phyloP scores from a whole-genome alignment of 768 basidiomycete genomes.

The Boletus subcaerulescens region DNA sequence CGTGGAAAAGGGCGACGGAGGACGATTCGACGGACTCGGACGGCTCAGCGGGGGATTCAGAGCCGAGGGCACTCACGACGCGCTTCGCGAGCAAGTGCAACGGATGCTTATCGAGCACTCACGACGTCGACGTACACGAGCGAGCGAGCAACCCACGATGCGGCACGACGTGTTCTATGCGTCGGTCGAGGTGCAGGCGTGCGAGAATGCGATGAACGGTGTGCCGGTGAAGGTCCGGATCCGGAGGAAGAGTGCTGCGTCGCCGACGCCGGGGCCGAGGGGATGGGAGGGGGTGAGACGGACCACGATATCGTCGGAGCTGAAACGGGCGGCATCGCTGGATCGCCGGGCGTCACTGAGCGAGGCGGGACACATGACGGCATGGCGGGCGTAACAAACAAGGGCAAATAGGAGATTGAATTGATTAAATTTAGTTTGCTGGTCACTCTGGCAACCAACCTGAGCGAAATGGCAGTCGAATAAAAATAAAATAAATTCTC shows the following conservation, averaged over 20 bases:
- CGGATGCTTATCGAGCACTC: constrained; percentile 20
- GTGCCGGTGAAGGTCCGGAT: constrained; percentile 10
- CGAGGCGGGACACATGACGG: neutral
- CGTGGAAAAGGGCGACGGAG: constrained; percentile 24
- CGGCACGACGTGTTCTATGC: constrained; percentile 30
- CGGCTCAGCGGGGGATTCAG: constrained; percentile 28
- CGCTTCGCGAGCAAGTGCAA: constrained; percentile 18
- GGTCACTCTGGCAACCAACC: constrained; percentile 2
- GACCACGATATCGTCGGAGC: constrained; percentile 28
- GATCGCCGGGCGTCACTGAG: constrained; percentile 24
- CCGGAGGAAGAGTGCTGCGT: constrained; percentile 15
- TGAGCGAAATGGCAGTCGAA: neutral
- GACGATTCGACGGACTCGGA: constrained; percentile 28
- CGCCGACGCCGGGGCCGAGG: constrained; percentile 19
- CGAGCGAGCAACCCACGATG: constrained; percentile 18
- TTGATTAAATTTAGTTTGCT: too few relatives aligned
- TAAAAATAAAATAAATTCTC: neutral
- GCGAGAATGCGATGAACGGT: neutral
- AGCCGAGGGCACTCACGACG: constrained; percentile 5
- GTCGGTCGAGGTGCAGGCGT: constrained; percentile 7
- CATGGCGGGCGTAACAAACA: constrained; percentile 27
- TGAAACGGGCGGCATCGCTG: constrained; percentile 28
- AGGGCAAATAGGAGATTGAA: constrained; percentile 5
- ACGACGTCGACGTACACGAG: constrained; percentile 17
- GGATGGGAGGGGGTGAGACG: constrained; percentile 12